These are phyloP conservation scores for Leavenworthia alabamica DNA, from an alignment of 345 rosid species.

Conservation along the genomic window DNA sequence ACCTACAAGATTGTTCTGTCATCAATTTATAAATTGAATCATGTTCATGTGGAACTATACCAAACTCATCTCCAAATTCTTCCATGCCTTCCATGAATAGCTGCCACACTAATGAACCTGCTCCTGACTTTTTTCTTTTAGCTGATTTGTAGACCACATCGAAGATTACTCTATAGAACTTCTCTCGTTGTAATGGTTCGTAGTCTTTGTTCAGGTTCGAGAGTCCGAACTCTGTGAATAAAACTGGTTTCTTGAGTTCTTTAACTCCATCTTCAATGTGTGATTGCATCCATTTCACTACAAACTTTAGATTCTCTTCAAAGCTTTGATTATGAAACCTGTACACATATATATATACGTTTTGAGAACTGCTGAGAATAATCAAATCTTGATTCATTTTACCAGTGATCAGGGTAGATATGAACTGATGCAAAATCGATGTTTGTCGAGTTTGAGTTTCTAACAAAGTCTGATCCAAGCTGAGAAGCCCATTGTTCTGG, in stretches of 20 bases:
- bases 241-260: slow-evolving; percentile 56
- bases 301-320: slow-evolving; percentile 52
- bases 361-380: neutral
- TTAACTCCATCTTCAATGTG: slow-evolving; percentile 70
- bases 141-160: slow-evolving; percentile 56
- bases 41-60: slow-evolving; percentile 67
- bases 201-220: slow-evolving; percentile 60
- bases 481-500: slow-evolving; percentile 66
- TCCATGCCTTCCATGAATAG: slow-evolving; percentile 83
- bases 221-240: slow-evolving; percentile 73
- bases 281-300: slow-evolving; percentile 62
- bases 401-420: slow-evolving; percentile 83
- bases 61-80: slow-evolving; percentile 71
- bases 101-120: slow-evolving; percentile 82
- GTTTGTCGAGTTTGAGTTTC: slow-evolving; percentile 41
- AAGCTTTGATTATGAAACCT: slow-evolving; percentile 55
- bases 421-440: slow-evolving; percentile 81
- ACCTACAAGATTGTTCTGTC: slow-evolving; percentile 64
- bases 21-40: slow-evolving; percentile 45
- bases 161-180: slow-evolving; percentile 41
- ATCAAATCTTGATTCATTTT: slow-evolving; percentile 3
- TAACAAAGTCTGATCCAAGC: slow-evolving; percentile 73
- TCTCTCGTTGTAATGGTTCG: slow-evolving; percentile 48
- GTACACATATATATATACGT: neutral
- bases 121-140: slow-evolving; percentile 51